Conservation (phyloP, 148 eudicot genomes). For the Beta vulgaris region DNA sequence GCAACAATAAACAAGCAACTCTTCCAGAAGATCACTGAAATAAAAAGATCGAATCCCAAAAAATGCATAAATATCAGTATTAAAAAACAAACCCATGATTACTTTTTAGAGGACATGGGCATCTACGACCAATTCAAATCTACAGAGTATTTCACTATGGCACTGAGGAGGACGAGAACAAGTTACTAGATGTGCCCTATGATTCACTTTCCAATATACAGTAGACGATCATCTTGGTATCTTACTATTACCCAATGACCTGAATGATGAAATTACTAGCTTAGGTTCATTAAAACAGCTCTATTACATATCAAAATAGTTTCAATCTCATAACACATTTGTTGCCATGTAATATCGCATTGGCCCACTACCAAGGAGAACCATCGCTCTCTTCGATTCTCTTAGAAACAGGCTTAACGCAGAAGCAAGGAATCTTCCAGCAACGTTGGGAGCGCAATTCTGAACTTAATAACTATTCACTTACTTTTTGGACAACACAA, state of each 20-base stretch:
- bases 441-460: not conserved
- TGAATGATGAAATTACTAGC: not conserved
- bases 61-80: not conserved
- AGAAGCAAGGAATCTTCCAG: not conserved
- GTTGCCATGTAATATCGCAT: no score
- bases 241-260: not conserved
- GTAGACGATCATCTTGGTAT: not conserved
- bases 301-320: not conserved
- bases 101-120: not conserved
- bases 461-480: not conserved
- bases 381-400: no score
- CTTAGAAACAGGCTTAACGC: not conserved
- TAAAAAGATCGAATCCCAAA: no score
- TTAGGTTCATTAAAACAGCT: not conserved
- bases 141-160: not conserved
- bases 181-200: not conserved
- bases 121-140: not conserved
- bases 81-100: not conserved
- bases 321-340: not conserved
- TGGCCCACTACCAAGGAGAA: no score
- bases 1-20: not conserved
- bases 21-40: not conserved
- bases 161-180: not conserved
- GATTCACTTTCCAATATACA: not conserved
- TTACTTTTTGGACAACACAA: not conserved